Evolutionary conservation across 352 stramenopile genomes (phyloP), one percentile per base, ranked within the genome.

Genomic region (Blastocystis sp.): DNA sequence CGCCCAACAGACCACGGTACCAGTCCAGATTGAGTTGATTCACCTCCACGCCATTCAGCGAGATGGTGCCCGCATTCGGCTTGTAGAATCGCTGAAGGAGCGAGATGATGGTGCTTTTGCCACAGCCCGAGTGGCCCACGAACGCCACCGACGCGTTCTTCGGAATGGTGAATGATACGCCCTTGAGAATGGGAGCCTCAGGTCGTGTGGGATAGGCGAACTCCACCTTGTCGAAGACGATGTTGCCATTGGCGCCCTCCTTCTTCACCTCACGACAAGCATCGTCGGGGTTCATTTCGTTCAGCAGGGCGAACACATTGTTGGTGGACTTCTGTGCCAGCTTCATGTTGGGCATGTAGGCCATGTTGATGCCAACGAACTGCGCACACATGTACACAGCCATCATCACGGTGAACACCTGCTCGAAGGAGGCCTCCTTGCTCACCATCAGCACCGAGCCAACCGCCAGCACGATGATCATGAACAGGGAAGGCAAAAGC

Each of bases 141-240:
- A 34, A 34, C 28, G 28, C 28, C 28, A 34, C 28, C 28, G 28
- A 34, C 28, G 28, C 28, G 28, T 34, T 34, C 28, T 34, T 34
- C 28, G 28, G 28, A 34, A 34, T 34, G 28, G 28, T 34, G 0
- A 34, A 34, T 34, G 28, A 34, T 34, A 34, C 28, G 28, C 28
- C 28, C 28, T 34, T 34, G 28, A 34, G 28, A 34, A 34, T 34
- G 28, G 28, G 28, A 34, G 28, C 28, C 28, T 34, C 28, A 34
- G 28, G 28, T 34, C 28, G 28, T 34, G 93, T 93, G 7, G 95
- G 94, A 89, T 98, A 98, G 1, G 91, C 89, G 89, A 98, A 98
- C 5, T 66, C 79, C 9, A 98, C 92, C 81, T 97, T 90, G 45
- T 95, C 62, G 79, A 98, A 96, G 17, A 92, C 89, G 11, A 95